phyloP scores from a whole-genome alignment of 345 rosid genomes.

The Microthlaspi erraticum region DNA sequence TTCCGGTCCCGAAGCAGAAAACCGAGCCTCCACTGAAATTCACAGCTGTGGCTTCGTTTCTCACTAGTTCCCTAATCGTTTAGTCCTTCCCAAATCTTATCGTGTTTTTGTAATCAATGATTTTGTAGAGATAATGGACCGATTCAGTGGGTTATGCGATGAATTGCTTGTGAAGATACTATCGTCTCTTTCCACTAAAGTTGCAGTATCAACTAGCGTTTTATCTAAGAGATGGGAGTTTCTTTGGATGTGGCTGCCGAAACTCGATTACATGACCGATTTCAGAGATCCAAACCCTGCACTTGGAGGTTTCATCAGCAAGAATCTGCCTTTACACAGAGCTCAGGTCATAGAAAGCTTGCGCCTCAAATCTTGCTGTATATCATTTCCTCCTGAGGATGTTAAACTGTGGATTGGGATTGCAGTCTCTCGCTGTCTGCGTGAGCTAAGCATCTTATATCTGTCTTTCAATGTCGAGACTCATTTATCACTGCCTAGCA shows the following conservation, averaged over 20 bases:
- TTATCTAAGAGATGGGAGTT: conserved; percentile 15
- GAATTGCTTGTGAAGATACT: neutral
- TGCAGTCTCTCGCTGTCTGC: neutral
- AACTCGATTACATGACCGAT: neutral
- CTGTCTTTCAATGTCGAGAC: too few species aligned
- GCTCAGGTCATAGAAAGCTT: neutral
- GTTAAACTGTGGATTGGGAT: neutral
- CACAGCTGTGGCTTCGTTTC: neutral
- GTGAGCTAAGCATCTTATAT: neutral
- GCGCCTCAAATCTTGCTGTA: accelerated
- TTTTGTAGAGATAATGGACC: neutral
- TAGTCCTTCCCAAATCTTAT: neutral
- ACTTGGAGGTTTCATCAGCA: neutral
- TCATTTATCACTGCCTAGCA: neutral
- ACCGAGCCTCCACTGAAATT: neutral
- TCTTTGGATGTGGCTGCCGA: conserved; percentile 7
- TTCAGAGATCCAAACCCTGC: neutral
- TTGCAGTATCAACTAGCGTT: neutral
- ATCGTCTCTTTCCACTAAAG: neutral
- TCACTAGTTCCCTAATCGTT: neutral
- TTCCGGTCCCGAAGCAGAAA: too few species aligned
- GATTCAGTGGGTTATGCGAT: neutral
- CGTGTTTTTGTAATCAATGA: neutral
- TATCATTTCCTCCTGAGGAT: neutral
- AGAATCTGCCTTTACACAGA: neutral